These are phyloP conservation scores for Fusarium avenaceum DNA, from an alignment of 2,329 filamentous ascomycete species.

Conservation along the genomic window DNA sequence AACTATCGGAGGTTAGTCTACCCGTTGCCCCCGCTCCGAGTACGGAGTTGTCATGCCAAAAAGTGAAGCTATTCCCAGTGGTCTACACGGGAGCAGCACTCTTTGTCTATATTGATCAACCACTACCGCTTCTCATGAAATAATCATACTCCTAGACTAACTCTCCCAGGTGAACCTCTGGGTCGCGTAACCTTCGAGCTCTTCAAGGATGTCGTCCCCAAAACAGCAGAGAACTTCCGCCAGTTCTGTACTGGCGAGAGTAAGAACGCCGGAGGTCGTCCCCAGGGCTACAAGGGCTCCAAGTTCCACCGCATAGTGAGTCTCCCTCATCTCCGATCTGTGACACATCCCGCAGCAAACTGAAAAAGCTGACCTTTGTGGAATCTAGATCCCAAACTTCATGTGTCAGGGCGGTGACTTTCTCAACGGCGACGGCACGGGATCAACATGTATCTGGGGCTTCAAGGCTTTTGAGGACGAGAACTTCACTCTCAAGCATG, in stretches of 20 bases:
- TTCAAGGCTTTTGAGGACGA: slow-evolving; percentile 89
- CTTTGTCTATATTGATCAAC: background rate
- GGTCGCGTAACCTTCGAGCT: slow-evolving; percentile 92
- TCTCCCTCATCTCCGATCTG: slow-evolving; percentile 38
- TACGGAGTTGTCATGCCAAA: slow-evolving; percentile 10
- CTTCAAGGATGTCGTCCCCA: slow-evolving; percentile 85
- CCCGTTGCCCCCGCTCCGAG: slow-evolving; percentile 23
- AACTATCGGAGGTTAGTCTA: slow-evolving; percentile 76
- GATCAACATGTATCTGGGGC: slow-evolving; percentile 89
- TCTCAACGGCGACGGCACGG: slow-evolving; percentile 91
- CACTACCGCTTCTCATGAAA: background rate
- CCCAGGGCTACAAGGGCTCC: slow-evolving; percentile 93
- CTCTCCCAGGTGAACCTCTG: slow-evolving; percentile 78
- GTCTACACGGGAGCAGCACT: background rate
- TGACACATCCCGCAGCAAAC: background rate
- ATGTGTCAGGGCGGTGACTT: slow-evolving; percentile 99
- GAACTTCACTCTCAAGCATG: slow-evolving; percentile 86
- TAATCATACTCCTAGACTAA: background rate
- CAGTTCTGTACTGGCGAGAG: slow-evolving; percentile 96
- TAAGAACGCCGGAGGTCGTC: slow-evolving; percentile 80
- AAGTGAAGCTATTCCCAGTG: slow-evolving; percentile 41
- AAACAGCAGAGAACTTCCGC: slow-evolving; percentile 95
- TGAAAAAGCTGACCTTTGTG: slow-evolving; percentile 16
- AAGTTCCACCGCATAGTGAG: slow-evolving; percentile 94
- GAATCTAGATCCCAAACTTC: slow-evolving; percentile 85